phyloP scores from a whole-genome alignment of 2,329 filamentous ascomycete species.

The Trichophyton mentagrophytes region DNA sequence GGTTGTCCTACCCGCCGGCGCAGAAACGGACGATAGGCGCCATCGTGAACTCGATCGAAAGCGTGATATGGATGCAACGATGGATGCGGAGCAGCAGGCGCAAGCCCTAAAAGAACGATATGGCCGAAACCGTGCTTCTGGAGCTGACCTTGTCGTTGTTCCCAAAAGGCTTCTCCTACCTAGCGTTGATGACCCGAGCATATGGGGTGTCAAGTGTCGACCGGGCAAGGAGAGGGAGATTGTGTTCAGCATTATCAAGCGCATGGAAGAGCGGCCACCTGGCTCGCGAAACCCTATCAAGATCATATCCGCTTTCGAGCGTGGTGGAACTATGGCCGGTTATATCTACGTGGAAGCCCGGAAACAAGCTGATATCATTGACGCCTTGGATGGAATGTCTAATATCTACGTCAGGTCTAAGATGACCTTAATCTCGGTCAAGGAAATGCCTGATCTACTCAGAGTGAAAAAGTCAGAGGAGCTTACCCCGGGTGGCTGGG shows the following conservation, averaged over 20 bases:
- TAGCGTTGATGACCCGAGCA: conserved; percentile 87
- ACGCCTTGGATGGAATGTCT: conserved; percentile 68
- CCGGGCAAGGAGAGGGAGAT: conserved; percentile 92
- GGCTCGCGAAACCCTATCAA: conserved; percentile 67
- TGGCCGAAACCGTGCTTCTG: conserved; percentile 58
- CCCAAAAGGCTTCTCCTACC: conserved; percentile 79
- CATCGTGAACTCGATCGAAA: conserved; percentile 90
- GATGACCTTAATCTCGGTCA: conserved; percentile 80
- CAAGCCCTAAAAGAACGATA: conserved; percentile 79
- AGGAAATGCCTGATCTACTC: conserved; percentile 95
- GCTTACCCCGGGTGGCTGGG: conserved; percentile 78
- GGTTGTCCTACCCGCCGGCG: conserved; percentile 58
- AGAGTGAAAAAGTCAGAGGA: conserved; percentile 76
- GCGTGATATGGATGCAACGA: conserved; percentile 71
- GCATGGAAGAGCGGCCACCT: conserved; percentile 61
- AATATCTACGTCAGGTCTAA: conserved; percentile 84
- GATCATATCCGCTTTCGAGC: conserved; percentile 86
- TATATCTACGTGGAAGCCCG: conserved; percentile 92
- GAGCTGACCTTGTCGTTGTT: conserved; percentile 60
- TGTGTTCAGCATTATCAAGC: conserved; percentile 74
- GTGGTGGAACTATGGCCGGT: conserved; percentile 77
- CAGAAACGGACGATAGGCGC: conserved; percentile 75
- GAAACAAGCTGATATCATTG: conserved; percentile 71
- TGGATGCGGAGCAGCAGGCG: conserved; percentile 90
- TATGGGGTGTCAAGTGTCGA: conserved; percentile 87